Evolutionary conservation across 768 basidiomycete genomes (phyloP).

Genomic region (Agrocybe pediades): DNA sequence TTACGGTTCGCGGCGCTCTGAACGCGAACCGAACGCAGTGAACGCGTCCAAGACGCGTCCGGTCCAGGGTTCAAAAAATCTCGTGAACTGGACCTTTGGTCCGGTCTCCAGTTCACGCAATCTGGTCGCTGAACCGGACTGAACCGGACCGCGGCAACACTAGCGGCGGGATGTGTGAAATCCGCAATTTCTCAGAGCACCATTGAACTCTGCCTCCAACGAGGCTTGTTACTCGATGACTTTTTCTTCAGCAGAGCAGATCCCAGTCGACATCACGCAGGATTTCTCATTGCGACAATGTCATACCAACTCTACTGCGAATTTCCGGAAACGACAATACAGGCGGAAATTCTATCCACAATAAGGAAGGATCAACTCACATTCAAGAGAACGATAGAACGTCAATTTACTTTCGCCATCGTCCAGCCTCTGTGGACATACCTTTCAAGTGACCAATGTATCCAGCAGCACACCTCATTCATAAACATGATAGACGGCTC

Average conservation of each 20-base stretch:
- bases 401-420: neutral
- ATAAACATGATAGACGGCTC: no score
- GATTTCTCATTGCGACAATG: constrained; percentile 7
- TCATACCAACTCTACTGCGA: constrained; percentile 14
- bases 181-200: constrained; percentile 15
- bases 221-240: neutral
- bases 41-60: no score
- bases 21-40: no score
- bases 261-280: neutral
- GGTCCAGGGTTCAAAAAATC: no score
- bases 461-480: no score
- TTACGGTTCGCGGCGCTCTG: no score
- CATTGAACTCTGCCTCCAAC: constrained; percentile 5
- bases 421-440: neutral
- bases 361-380: constrained; percentile 3
- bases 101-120: no score
- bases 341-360: neutral
- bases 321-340: neutral
- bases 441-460: neutral
- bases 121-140: no score
- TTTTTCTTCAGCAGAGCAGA: constrained; percentile 14
- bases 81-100: no score
- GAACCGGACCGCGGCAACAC: no score
- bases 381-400: neutral
- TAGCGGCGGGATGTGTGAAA: no score